A percentile compares a stretch with the other conserved stretches of the same genome.
Evolutionary conservation across 2,329 filamentous ascomycete genomes (phyloP).

Genomic region (Allantophomopsis lycopodina): DNA sequence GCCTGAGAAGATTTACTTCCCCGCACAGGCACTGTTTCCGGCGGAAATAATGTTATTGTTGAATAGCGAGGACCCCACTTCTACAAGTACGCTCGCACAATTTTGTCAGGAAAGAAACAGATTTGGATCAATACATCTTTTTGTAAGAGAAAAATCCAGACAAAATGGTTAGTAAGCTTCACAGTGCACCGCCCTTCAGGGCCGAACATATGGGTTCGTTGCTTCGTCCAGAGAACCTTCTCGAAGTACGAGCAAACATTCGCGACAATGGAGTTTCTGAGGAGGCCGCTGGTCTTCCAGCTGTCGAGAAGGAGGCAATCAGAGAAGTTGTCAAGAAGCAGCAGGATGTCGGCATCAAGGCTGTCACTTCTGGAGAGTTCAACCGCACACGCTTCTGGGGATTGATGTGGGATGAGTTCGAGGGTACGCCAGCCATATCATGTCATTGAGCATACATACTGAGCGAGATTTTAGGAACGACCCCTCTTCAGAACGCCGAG

Average conservation of each 20-base stretch:
- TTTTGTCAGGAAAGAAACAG: too few relatives aligned
- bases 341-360: conserved; percentile 39
- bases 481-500: too few relatives aligned
- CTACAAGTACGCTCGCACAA: too few relatives aligned
- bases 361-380: conserved; percentile 45
- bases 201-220: conserved; percentile 51
- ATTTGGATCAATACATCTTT: too few relatives aligned
- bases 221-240: conserved; percentile 40
- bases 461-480: conserved; percentile 15
- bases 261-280: conserved; percentile 26
- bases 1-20: too few relatives aligned
- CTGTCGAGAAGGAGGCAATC: conserved; percentile 41
- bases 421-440: conserved; percentile 25
- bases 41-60: too few relatives aligned
- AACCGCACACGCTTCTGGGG: conserved; percentile 12
- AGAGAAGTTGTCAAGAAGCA: conserved; percentile 44
- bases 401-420: conserved; percentile 31
- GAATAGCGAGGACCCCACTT: too few relatives aligned
- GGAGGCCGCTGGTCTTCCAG: conserved; percentile 25
- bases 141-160: too few relatives aligned
- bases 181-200: conserved; percentile 31
- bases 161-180: conserved; percentile 1
- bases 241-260: conserved; percentile 27
- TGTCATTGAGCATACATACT: conserved; percentile 24
- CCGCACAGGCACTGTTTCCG: too few relatives aligned